Percentiles rank a stretch among this genome's conserved stretches.
Conservation (phyloP, 495 filamentous ascomycete species). For the Rostrohypoxylon terebratum region DNA sequence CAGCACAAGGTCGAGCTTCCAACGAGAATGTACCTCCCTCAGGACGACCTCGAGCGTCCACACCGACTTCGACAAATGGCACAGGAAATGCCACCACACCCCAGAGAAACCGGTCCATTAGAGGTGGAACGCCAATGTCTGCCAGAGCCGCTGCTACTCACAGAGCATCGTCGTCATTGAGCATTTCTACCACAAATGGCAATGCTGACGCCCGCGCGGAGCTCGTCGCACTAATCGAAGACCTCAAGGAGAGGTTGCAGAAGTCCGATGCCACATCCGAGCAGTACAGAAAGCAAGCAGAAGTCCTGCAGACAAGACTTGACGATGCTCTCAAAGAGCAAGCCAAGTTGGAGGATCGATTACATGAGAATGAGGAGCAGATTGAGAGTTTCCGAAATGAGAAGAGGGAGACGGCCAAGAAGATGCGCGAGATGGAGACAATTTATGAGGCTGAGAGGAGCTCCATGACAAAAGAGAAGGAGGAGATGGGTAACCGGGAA, state of each 20-base stretch:
- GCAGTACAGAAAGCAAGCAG: constrained; percentile 83
- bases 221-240: constrained; percentile 82
- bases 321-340: constrained; percentile 89
- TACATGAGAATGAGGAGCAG: constrained; percentile 83
- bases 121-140: constrained; percentile 71
- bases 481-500: constrained; percentile 82
- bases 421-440: constrained; percentile 87
- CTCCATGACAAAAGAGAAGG: constrained; percentile 88
- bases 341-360: constrained; percentile 82
- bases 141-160: constrained; percentile 73
- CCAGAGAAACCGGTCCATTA: constrained; percentile 62
- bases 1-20: constrained; percentile 53
- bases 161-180: constrained; percentile 71
- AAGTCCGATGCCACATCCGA: constrained; percentile 84
- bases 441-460: constrained; percentile 91
- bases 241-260: constrained; percentile 81
- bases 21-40: constrained; percentile 48
- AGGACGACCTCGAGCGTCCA: constrained; percentile 49
- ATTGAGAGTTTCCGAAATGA: constrained; percentile 83
- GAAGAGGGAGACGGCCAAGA: constrained; percentile 79
- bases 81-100: constrained; percentile 46
- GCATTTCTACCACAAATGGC: constrained; percentile 67
- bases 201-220: constrained; percentile 70
- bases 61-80: constrained; percentile 50
- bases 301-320: constrained; percentile 84